phyloP scores from a whole-genome alignment of 1,139 yeast genomes.

The Sugiyamaella neomexicana region DNA sequence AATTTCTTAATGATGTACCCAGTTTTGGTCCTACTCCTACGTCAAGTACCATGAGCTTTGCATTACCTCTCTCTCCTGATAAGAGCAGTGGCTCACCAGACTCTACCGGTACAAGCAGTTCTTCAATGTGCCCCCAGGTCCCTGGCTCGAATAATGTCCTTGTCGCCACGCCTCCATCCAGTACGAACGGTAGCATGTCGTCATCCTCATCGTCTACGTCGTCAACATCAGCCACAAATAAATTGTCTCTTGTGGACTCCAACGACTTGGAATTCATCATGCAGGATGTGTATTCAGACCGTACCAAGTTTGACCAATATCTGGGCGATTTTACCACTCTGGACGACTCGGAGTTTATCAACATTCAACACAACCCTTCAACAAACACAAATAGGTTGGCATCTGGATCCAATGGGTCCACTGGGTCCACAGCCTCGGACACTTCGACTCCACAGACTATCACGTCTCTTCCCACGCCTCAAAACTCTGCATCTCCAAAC shows the following conservation, averaged over 20 bases:
- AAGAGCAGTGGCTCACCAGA: conserved; percentile 19
- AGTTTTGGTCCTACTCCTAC: too few relatives aligned
- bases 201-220: too few relatives aligned
- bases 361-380: not conserved
- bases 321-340: conserved; percentile 13
- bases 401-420: too few relatives aligned
- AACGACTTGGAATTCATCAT: conserved; percentile 28
- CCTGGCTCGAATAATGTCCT: too few relatives aligned
- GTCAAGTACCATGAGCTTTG: not conserved
- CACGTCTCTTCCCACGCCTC: conserved; percentile 7
- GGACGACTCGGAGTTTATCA: conserved; percentile 7
- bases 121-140: too few relatives aligned
- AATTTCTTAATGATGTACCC: conserved; percentile 9
- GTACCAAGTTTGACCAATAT: conserved; percentile 14
- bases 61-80: conserved; percentile 18
- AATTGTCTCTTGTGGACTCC: conserved; percentile 23
- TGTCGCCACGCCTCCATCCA: conserved; percentile 16
- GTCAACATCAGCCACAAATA: too few relatives aligned
- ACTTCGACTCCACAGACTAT: not conserved
- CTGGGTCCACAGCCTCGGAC: not conserved
- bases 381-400: too few relatives aligned
- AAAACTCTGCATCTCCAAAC: conserved; percentile 20
- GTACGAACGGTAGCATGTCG: conserved; percentile 16
- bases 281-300: conserved; percentile 23
- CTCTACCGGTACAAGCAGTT: not conserved